A percentile compares a stretch with the other conserved stretches of the same genome.
phyloP scores from a whole-genome alignment of 176 grass and related monocot genomes.

The Pharus latifolius region DNA sequence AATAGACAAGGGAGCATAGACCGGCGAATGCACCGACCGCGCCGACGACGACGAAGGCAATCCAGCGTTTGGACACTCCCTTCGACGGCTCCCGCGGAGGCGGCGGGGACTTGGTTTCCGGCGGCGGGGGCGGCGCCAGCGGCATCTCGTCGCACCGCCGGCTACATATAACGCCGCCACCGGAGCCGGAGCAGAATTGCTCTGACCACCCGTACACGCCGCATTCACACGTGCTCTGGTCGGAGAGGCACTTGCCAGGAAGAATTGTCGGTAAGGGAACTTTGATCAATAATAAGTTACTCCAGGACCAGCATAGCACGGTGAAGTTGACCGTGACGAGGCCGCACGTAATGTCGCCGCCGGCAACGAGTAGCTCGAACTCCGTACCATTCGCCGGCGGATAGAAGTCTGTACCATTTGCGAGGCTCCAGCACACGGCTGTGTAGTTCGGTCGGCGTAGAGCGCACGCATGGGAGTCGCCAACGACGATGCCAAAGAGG shows the following conservation, averaged over 20 bases:
- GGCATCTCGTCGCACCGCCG: background rate
- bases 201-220: conserved; percentile 14
- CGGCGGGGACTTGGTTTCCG: background rate
- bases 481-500: conserved; percentile 46
- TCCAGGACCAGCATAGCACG: conserved; percentile 64
- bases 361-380: conserved; percentile 64
- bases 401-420: too few relatives aligned
- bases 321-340: conserved; percentile 25
- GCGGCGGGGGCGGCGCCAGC: background rate
- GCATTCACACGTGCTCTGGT: conserved; percentile 20
- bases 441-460: conserved; percentile 29
- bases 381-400: conserved; percentile 8
- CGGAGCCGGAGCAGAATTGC: conserved; percentile 17
- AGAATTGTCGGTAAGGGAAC: conserved; percentile 25
- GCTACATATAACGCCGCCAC: conserved; percentile 36
- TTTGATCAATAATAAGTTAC: too few relatives aligned
- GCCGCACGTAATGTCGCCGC: conserved; percentile 68
- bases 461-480: conserved; percentile 59
- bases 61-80: conserved; percentile 24
- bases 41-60: conserved; percentile 53
- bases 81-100: background rate
- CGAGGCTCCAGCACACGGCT: conserved; percentile 65
- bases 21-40: conserved; percentile 52
- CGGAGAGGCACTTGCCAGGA: conserved; percentile 46
- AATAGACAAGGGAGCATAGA: conserved; percentile 51